Evolutionary conservation across 805 yeast genomes (phyloP), one percentile per base, ranked within the genome.

Genomic region (Novakomyces olei): DNA sequence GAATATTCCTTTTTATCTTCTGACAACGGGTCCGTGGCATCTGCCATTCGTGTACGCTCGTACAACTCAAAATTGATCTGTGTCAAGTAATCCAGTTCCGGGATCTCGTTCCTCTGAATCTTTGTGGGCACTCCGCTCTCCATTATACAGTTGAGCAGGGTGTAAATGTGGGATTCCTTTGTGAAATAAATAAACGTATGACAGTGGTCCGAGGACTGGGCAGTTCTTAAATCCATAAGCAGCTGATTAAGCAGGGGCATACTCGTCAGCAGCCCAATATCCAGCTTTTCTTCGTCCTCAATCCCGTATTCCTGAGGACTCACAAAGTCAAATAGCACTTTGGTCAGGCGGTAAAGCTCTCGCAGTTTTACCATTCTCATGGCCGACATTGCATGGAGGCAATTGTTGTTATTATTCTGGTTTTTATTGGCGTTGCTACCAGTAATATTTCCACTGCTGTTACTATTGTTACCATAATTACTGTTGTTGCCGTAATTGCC

Each of bases 271-370:
- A 88, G 58, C 4, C 99, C 99, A 55, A 88, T 88, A 49, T 88
- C 99, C 38, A 88, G 63, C 49, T 88, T 88, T 52, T 88, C 98
- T 45, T 75, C 73, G 47, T 81, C 92, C 41, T 83, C 80, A 44
- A 88, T 88, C 40, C 99, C 99, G 49, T 88, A 88, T 49, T 88
- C 99, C 52, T 88, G 96, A 6, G 99, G 99, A 54, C 96, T 88
- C 31, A 88, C 41, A 15, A 85, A 88, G 54, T 88, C 99, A 57
- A 88, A 88, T 39, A 88, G 56, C 5, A 88, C 93, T 51, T 88
- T 91, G 1, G 94, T 78, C 35, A 88, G 61, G 40, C 85, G 63
- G 50, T 83, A 88, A 33, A 88, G 63, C 49, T 88, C 98, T 42
- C 96, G 63, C 37, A 88, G 61, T 39, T 79, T 40, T 26, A 31